Evolutionary conservation across 2,329 filamentous ascomycete species (phyloP).

Genomic region (Colletotrichum shisoi): DNA sequence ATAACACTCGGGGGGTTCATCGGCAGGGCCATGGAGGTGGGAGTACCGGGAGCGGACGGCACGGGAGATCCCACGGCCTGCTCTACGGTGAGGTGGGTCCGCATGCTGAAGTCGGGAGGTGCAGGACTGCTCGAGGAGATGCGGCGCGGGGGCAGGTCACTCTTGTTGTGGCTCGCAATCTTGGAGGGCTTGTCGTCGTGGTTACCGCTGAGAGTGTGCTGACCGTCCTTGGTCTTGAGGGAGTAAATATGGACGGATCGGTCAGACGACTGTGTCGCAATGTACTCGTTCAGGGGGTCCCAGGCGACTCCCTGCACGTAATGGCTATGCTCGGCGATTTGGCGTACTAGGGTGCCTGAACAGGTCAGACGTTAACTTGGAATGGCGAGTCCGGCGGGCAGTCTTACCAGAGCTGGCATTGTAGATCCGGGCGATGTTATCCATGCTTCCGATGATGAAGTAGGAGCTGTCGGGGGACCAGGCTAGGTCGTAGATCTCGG

Average conservation of each 20-base stretch:
- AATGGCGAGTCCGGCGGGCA: conserved; percentile 32
- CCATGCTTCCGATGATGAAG: conserved; percentile 99
- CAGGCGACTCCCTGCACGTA: conserved; percentile 98
- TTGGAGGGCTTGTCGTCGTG: conserved; percentile 75
- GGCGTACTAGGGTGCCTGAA: conserved; percentile 73
- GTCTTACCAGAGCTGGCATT: conserved; percentile 84
- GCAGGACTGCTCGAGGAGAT: conserved; percentile 93
- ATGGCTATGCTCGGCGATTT: conserved; percentile 96
- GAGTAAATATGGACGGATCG: conserved; percentile 98
- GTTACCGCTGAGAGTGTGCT: conserved; percentile 76
- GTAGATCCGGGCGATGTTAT: conserved; percentile 97
- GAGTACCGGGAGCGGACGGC: conserved; percentile 91
- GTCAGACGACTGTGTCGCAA: conserved; percentile 97
- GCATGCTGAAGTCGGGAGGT: conserved; percentile 78
- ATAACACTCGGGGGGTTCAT: conserved; percentile 95
- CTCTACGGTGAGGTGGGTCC: conserved; percentile 68
- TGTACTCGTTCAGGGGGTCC: conserved; percentile 98
- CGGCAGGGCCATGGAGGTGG: conserved; percentile 85
- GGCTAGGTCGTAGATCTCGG: conserved; percentile 96
- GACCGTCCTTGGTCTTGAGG: conserved; percentile 93
- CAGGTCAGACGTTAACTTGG: conserved; percentile 15
- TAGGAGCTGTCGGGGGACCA: conserved; percentile 98
- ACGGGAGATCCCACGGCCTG: conserved; percentile 77
- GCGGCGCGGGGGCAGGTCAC: conserved; percentile 89
- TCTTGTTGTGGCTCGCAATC: conserved; percentile 78